Base-by-base conservation (phyloP, 1,284 basidiomycete species). In the Inonotus obliquus region DNA sequence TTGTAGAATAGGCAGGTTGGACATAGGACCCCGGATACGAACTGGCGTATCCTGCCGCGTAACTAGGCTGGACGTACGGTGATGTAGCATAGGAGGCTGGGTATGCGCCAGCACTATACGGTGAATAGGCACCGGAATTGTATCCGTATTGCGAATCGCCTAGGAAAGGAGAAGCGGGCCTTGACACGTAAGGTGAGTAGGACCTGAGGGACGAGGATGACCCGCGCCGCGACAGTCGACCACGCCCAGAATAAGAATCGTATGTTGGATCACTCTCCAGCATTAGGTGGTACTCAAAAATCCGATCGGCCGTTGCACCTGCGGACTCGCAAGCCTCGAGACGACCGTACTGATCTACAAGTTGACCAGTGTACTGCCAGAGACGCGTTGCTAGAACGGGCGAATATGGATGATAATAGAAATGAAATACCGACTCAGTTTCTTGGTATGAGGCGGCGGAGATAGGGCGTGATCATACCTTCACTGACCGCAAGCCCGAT, bases 401-500 rank as follows among this genome's bases (percentile, higher is more conserved):
- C 9, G 9, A 32, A 52, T 7, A 37, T 6, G 4, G 57, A 23
- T n/a, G 27, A 11, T 9, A 23, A 29, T 27, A 14, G 38, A 53
- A 53, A 11, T 35, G 10, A 2, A 14, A 53, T 13, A 13, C 6
- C 21, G n/a, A 29, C n/a, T n/a, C 14, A 23, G 41, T 21, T 44
- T 17, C 41, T 21, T n/a, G 19, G 19, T 21, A n/a, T 1, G 17
- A 44, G 41, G n/a, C n/a, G 41, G 37, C 13, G 27, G 48, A 21
- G 11, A 41, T 14, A 47, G 55, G 19, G 38, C 21, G 21, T 14
- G 17, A 9, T 2, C 67, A 47, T 63, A 82, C 85, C 83, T 81
- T 88, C 85, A 19, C 80, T 84, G 23, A 85, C 77, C 29, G 86
- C 84, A 53, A 86, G 74, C 1, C 82, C 85, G 53, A 84, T 79